phyloP scores from a whole-genome alignment of 179 eudicot species.

The Amaranthus tricolor region DNA sequence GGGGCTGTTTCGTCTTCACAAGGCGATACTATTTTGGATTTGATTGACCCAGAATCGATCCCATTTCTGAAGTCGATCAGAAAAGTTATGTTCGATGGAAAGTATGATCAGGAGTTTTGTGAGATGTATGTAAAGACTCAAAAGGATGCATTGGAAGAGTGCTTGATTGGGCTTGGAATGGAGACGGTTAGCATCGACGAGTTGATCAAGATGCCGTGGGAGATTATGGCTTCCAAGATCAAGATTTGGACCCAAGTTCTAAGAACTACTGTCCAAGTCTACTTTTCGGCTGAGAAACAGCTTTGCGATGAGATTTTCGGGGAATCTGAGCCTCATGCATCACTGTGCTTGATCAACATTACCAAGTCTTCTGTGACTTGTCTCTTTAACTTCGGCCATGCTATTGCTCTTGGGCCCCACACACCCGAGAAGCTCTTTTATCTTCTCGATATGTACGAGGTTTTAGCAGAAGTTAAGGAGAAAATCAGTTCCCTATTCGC shows the following conservation, averaged over 20 bases:
- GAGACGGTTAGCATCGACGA: slow-evolving; percentile 63
- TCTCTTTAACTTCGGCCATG: slow-evolving; percentile 74
- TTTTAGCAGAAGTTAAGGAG: slow-evolving; percentile 38
- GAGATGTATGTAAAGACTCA: slow-evolving; percentile 42
- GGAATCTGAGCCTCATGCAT: slow-evolving; percentile 28
- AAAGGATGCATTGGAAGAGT: slow-evolving; percentile 57
- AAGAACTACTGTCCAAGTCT: slow-evolving; percentile 44
- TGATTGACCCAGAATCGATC: slow-evolving; percentile 53
- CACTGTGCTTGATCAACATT: slow-evolving; percentile 42
- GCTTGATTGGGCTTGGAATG: slow-evolving; percentile 39
- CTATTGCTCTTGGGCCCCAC: slow-evolving; percentile 57
- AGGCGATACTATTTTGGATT: slow-evolving; percentile 26
- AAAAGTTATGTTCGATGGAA: slow-evolving; percentile 52
- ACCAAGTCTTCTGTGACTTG: slow-evolving; percentile 45
- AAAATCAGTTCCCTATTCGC: slow-evolving; percentile 45
- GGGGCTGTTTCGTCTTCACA: slow-evolving; percentile 9
- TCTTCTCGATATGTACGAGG: slow-evolving; percentile 70
- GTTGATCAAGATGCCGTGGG: slow-evolving; percentile 57
- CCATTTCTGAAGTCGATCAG: slow-evolving; percentile 51
- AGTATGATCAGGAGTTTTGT: slow-evolving; percentile 56
- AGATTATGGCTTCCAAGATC: slow-evolving; percentile 45
- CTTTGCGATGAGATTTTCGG: slow-evolving; percentile 52
- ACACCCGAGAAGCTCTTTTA: slow-evolving; percentile 61
- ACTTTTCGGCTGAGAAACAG: slow-evolving; percentile 50
- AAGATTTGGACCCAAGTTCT: slow-evolving; percentile 57